These are phyloP conservation scores for Malania oleifera DNA, from an alignment of 164 flowering plant genomes.

Conservation along the genomic window DNA sequence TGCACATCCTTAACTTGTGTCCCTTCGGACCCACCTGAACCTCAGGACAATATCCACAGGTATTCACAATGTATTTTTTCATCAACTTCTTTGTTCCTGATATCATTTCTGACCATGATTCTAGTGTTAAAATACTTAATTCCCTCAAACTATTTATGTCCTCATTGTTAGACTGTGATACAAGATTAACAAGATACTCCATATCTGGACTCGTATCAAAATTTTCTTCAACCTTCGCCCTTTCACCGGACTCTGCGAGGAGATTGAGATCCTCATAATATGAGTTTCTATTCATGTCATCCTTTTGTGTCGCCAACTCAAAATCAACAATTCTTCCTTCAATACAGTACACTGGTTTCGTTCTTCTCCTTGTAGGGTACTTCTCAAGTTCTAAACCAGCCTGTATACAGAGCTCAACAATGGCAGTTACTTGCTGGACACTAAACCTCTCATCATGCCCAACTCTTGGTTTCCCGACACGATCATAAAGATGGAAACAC, in stretches of 20 bases:
- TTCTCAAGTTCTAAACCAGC: conserved; percentile 70
- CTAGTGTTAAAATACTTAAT: conserved; percentile 37
- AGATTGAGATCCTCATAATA: background rate
- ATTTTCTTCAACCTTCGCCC: conserved; percentile 1
- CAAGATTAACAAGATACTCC: background rate
- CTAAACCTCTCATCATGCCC: conserved; percentile 55
- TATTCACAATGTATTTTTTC: conserved; percentile 58
- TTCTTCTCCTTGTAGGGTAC: conserved; percentile 70
- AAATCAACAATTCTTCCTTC: conserved; percentile 87
- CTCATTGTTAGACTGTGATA: conserved; percentile 9
- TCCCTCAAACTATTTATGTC: conserved; percentile 21
- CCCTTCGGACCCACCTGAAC: conserved; percentile 90
- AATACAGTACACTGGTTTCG: conserved; percentile 64
- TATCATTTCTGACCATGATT: conserved; percentile 58
- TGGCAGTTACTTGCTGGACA: conserved; percentile 55
- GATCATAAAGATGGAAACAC: conserved; percentile 74
- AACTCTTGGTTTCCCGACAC: conserved; percentile 75
- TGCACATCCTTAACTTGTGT: conserved; percentile 82
- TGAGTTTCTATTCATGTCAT: conserved; percentile 10
- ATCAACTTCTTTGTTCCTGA: conserved; percentile 51
- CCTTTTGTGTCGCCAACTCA: conserved; percentile 32
- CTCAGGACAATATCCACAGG: conserved; percentile 83
- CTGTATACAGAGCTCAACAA: conserved; percentile 87
- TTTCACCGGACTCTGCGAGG: background rate
- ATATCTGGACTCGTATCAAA: background rate